These are phyloP conservation scores for Cladosporium sp. DNA, from an alignment of 2,329 filamentous ascomycete genomes.

Conservation along the genomic window DNA sequence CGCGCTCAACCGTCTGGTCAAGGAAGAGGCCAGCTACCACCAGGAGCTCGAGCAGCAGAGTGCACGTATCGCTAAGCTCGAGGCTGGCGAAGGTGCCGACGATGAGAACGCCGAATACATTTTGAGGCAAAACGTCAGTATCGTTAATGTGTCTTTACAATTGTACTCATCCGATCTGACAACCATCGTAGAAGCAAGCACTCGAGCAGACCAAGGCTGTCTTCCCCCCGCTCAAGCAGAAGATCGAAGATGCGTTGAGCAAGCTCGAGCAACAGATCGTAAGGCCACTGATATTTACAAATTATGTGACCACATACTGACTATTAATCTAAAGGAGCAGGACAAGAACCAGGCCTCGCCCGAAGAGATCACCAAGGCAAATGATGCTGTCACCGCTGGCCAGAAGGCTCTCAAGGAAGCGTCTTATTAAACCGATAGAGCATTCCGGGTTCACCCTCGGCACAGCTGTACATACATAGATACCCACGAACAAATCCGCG, in stretches of 20 bases:
- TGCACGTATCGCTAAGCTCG: conserved; percentile 64
- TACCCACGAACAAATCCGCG: neutral
- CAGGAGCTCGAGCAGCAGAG: conserved; percentile 75
- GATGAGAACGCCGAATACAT: conserved; percentile 71
- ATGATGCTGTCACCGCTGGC: conserved; percentile 38
- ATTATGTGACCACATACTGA: neutral
- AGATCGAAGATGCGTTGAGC: conserved; percentile 65
- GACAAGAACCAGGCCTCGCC: conserved; percentile 37
- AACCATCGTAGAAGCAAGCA: conserved; percentile 59
- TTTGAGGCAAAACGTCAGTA: conserved; percentile 77
- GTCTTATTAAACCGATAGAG: conserved; percentile 21
- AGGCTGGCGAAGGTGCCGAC: conserved; percentile 42
- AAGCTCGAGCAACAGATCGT: conserved; percentile 75
- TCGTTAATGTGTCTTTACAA: neutral
- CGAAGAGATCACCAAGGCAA: conserved; percentile 43
- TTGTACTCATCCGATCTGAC: conserved; percentile 1
- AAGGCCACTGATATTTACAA: conserved; percentile 35
- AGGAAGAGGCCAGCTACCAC: conserved; percentile 88
- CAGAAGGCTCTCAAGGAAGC: conserved; percentile 36
- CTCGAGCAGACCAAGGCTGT: conserved; percentile 84
- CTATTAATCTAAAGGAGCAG: conserved; percentile 30
- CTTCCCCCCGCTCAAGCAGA: conserved; percentile 65
- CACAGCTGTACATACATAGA: conserved; percentile 8
- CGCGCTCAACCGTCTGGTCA: conserved; percentile 76
- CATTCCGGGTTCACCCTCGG: neutral